A percentile compares a stretch with the other conserved stretches of the same genome.
Evolutionary conservation across 495 filamentous ascomycete species (phyloP).

Genomic region (Friedmanniomyces endolithicus): DNA sequence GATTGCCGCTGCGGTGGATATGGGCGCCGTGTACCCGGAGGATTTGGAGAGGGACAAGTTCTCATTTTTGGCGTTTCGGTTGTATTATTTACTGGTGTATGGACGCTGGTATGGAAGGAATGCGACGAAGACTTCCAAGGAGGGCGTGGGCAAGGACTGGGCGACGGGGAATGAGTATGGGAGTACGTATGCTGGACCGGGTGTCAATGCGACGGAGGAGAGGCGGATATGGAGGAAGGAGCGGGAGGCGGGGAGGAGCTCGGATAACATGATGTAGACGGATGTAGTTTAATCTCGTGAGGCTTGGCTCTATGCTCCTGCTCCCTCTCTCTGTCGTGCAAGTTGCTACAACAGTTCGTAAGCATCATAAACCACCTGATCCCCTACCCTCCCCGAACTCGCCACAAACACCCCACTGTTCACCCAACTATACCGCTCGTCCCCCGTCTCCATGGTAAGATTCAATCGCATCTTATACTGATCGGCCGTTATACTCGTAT

Average conservation of each 20-base stretch:
- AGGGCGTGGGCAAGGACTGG: slow-evolving; percentile 35
- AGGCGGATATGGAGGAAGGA: slow-evolving; percentile 40
- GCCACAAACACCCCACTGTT: slow-evolving; percentile 10
- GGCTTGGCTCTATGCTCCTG: too few species aligned
- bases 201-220: slow-evolving; percentile 34
- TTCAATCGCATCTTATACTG: slow-evolving; percentile 15
- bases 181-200: slow-evolving; percentile 42
- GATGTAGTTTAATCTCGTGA: too few species aligned
- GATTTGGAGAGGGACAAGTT: slow-evolving; percentile 42
- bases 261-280: slow-evolving; percentile 7
- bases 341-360: slow-evolving; percentile 7
- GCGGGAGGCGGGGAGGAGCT: slow-evolving; percentile 25
- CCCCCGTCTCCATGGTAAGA: slow-evolving; percentile 17
- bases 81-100: slow-evolving; percentile 32
- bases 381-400: slow-evolving; percentile 3
- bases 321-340: too few species aligned
- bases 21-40: slow-evolving; percentile 60
- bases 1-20: slow-evolving; percentile 61
- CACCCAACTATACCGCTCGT: slow-evolving; percentile 11
- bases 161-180: slow-evolving; percentile 39
- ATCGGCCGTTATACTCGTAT: slow-evolving; percentile 4
- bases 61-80: slow-evolving; percentile 28
- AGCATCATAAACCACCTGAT: slow-evolving; percentile 14
- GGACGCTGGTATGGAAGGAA: slow-evolving; percentile 33
- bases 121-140: slow-evolving; percentile 23